Base-by-base conservation (phyloP, 2,329 filamentous ascomycete species). In the Penicillium sp. region DNA sequence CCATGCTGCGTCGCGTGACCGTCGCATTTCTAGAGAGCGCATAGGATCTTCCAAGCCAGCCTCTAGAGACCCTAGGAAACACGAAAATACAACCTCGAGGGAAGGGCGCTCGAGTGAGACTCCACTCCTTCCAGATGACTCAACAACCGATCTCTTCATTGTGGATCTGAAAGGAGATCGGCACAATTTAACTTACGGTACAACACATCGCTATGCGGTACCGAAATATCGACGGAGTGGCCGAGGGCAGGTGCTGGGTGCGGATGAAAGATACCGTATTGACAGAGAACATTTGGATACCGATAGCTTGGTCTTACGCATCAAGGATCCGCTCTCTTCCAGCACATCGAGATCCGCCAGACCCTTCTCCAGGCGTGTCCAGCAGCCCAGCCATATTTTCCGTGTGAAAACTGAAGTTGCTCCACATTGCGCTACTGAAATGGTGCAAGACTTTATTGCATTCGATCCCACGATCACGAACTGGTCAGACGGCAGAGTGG, bases 81-180 rank as follows among this genome's bases (percentile, higher is more conserved):
- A 45, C 7, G 18, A 45, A 13, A 33, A 45, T 45, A 16, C 2
- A 21, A 5, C 18, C n/a, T 4, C 23, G 9, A 26, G 19, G 8
- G 9, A 11, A 26, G 10, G 24, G 24, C 5, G 24, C 24, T 7
- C 5, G 8, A 43, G 14, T 19, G 18, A 10, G 2, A 14, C 16
- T 4, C 18, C 1, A 5, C 11, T 3, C 14, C 9, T 3, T 3
- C 9, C n/a, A 13, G 42, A 29, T 4, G 42, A 21, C 18, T 14
- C 28, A 14, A 9, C 16, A 6, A 51, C 61, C 4, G 65, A 67
- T 24, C 67, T 81, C 3, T 92, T 84, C 69, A 64, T 84, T 40
- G 66, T 90, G 48, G 93, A 97, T 72, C 84, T 79, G 37, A 86
- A 85, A 66, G 92, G 93, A 0, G 93, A 97, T 65, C 77, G 81